phyloP scores from a whole-genome alignment of 257 asterid genomes.

The Solanum corneliomulleri region DNA sequence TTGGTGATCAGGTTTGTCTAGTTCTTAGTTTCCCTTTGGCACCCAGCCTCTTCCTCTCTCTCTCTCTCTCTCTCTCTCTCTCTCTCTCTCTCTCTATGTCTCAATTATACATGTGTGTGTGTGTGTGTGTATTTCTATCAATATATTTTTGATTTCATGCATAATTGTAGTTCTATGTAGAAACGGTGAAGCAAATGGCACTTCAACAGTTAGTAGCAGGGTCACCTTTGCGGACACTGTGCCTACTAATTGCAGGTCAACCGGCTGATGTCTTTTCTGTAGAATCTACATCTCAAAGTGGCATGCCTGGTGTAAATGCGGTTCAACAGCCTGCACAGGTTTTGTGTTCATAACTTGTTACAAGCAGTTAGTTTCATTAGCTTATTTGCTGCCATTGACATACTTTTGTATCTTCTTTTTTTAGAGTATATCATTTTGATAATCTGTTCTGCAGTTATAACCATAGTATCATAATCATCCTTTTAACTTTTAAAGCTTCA shows the following conservation, averaged over 20 bases:
- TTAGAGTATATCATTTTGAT: not conserved
- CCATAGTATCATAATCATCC: not conserved
- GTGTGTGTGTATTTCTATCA: not conserved
- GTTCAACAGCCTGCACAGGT: slow-evolving; percentile 74
- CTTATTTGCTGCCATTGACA: not conserved
- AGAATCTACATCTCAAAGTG: slow-evolving; percentile 29
- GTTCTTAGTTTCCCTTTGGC: not conserved
- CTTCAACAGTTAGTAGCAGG: slow-evolving; percentile 78
- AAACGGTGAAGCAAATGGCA: slow-evolving; percentile 92
- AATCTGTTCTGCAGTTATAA: not conserved
- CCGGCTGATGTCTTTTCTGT: slow-evolving; percentile 84
- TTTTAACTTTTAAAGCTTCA: not conserved
- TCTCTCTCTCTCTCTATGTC: not conserved
- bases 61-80: not conserved
- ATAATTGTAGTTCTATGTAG: slow-evolving; percentile 65
- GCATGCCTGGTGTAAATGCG: slow-evolving; percentile 32
- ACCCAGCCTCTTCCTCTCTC: not conserved
- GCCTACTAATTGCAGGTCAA: slow-evolving; percentile 87
- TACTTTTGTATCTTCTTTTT: not conserved
- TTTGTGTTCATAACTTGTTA: not conserved
- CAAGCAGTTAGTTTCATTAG: not conserved
- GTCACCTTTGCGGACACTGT: slow-evolving; percentile 90
- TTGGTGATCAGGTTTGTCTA: slow-evolving; percentile 64
- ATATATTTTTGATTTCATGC: not conserved
- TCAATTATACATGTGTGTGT: not conserved